Conservation (phyloP, 768 basidiomycete species). For the Porpolomopsis calyptriformis region DNA sequence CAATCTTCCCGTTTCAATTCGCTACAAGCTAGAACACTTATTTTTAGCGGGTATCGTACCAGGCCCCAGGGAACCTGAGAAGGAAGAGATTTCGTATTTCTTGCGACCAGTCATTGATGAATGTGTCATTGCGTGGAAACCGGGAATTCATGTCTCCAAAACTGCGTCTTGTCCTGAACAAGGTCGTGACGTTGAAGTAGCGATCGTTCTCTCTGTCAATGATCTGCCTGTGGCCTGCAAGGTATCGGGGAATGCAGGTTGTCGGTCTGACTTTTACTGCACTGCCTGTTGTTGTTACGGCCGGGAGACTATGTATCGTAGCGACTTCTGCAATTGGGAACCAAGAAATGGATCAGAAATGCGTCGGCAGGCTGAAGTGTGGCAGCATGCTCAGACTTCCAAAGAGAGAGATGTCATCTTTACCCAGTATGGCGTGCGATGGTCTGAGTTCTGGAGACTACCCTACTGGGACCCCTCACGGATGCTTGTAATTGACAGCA, state of each 20-base stretch:
- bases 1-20: constrained; percentile 21
- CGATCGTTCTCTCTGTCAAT: constrained; percentile 18
- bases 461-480: constrained; percentile 25
- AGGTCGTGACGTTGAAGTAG: background rate
- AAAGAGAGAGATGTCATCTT: constrained; percentile 7
- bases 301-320: constrained; percentile 12
- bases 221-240: constrained; percentile 27
- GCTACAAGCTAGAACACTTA: constrained; percentile 22
- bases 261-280: constrained; percentile 15
- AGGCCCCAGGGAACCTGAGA: constrained; percentile 18
- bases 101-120: constrained; percentile 19
- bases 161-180: background rate
- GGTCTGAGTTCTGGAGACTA: constrained; percentile 20
- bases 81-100: constrained; percentile 18
- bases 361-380: constrained; percentile 10
- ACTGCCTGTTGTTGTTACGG: constrained; percentile 11
- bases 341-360: constrained; percentile 8
- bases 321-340: constrained; percentile 13
- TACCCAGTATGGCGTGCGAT: constrained; percentile 18
- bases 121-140: constrained; percentile 12
- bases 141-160: background rate
- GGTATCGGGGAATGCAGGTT: constrained; percentile 17
- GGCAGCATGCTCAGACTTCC: constrained; percentile 10
- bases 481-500: constrained; percentile 24
- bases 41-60: constrained; percentile 19